Conservation (phyloP, 441 rosid species). For the Aquilaria agallochum region DNA sequence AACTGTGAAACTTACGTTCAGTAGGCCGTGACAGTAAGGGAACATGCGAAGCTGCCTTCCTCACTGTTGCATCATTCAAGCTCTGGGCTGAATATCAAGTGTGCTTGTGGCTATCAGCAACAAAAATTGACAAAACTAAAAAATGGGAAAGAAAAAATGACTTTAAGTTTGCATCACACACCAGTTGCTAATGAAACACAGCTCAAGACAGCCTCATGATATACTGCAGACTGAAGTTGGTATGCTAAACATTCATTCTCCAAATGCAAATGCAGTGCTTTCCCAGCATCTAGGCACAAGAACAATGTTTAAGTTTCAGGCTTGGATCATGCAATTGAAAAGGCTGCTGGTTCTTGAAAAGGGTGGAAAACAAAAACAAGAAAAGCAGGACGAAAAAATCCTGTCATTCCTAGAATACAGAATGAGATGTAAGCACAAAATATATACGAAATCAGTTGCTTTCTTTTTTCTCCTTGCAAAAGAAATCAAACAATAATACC, state of each 20-base stretch:
- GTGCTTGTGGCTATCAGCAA: constrained; percentile 1
- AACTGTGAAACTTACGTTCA: constrained; percentile 57
- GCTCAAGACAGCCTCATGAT: constrained; percentile 58
- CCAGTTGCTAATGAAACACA: constrained; percentile 44
- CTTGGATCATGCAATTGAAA: neutral
- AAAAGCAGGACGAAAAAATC: constrained; percentile 3
- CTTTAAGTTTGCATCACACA: constrained; percentile 18
- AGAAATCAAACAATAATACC: constrained; percentile 33
- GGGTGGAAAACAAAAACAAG: too few relatives aligned
- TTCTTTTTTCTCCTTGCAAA: too few relatives aligned
- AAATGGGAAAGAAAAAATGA: neutral
- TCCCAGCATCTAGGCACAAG: constrained; percentile 45
- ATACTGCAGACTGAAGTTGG: constrained; percentile 72
- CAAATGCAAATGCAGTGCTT: constrained; percentile 60
- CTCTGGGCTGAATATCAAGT: constrained; percentile 34
- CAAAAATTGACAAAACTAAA: neutral
- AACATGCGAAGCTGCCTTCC: constrained; percentile 46
- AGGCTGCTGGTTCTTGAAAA: too few relatives aligned
- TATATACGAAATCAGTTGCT: too few relatives aligned
- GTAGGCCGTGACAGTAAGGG: constrained; percentile 73
- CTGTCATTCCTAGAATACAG: neutral
- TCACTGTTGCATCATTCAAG: constrained; percentile 22
- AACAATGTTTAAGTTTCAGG: neutral
- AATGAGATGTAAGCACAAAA: too few relatives aligned
- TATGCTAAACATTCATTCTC: constrained; percentile 48